Base-by-base conservation (phyloP, 257 asterid genomes). In the Forsythia viridissima region DNA sequence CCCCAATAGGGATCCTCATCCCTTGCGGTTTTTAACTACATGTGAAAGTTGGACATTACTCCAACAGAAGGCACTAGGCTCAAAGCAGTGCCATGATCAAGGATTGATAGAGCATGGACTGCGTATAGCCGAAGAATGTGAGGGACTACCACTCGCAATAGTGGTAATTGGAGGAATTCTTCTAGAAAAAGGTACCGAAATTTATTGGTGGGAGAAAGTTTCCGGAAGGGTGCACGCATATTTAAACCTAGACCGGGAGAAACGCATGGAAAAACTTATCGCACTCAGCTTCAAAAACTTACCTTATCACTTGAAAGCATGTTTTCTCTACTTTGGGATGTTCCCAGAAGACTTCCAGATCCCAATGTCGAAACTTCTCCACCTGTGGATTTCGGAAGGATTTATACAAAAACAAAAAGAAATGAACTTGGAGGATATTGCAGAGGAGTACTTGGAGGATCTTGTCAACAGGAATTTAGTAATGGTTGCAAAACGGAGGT, bases 351-450 rank as follows among this genome's bases (percentile, higher is more conserved):
- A 86, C 69, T 80, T 40, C 65, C 87, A 78, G 74, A 89, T 91
- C 70, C 87, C 86, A 0, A 87, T 84, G 40, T 79, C 87, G 87
- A 87, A 83, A 52, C 73, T 91, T 12, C 73, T 83, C 1, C 81
- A 85, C 3, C 24, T 89, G 21, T 91, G 93, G 96, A 85, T 87
- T 18, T 91, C 92, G 0, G 96, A 89, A 74, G 96, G 96, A 13
- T 86, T 91, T 73, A 83, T 91, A 68, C 89, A 82, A 5, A 77
- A 77, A 1, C 34, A 30, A 30, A 30, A 30, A 30, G 91, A 80
- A 24, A 80, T 82, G 88, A 80, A 81, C 80, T 70, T 82, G 76
- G 93, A 90, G 80, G 89, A 84, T 57, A 76, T 83, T 9, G 91
- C 85, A 2, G 91, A 87, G 80, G 89, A 81, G 61, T 80, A 84